Evolutionary conservation across 768 basidiomycete genomes (phyloP).

Genomic region (Boletus rubroflammeus): DNA sequence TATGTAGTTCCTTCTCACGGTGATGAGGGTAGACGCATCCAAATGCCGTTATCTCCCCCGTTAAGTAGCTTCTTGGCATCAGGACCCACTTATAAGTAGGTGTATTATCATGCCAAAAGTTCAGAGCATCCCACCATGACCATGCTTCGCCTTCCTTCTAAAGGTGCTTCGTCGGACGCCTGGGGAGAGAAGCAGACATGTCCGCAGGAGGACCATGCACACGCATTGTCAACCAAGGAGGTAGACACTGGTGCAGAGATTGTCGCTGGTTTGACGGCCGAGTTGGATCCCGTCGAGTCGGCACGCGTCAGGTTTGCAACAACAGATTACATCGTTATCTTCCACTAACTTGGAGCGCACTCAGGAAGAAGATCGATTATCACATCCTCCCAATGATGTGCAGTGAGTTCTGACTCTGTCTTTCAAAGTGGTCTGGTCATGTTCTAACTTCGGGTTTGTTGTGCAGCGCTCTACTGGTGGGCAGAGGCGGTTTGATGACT

Average conservation of each 20-base stretch:
- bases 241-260: conserved; percentile 64
- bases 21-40: neutral
- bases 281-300: conserved; percentile 52
- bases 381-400: conserved; percentile 72
- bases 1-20: conserved; percentile 14
- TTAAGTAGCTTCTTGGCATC: neutral
- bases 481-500: neutral
- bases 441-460: neutral
- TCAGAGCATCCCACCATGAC: neutral
- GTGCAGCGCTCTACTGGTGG: conserved; percentile 54
- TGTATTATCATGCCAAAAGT: too few relatives aligned
- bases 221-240: conserved; percentile 38
- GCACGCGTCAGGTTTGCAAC: conserved; percentile 44
- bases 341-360: neutral
- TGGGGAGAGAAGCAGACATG: conserved; percentile 8
- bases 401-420: conserved; percentile 39
- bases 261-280: conserved; percentile 40
- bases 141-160: conserved; percentile 7
- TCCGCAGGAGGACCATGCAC: conserved; percentile 17
- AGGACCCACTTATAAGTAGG: conserved; percentile 4
- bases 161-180: conserved; percentile 8
- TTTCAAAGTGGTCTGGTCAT: neutral
- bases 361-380: conserved; percentile 58
- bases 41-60: neutral
- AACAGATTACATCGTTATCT: neutral